Evolutionary conservation across 495 filamentous ascomycete species (phyloP).

Genomic region (Neurospora sp.): DNA sequence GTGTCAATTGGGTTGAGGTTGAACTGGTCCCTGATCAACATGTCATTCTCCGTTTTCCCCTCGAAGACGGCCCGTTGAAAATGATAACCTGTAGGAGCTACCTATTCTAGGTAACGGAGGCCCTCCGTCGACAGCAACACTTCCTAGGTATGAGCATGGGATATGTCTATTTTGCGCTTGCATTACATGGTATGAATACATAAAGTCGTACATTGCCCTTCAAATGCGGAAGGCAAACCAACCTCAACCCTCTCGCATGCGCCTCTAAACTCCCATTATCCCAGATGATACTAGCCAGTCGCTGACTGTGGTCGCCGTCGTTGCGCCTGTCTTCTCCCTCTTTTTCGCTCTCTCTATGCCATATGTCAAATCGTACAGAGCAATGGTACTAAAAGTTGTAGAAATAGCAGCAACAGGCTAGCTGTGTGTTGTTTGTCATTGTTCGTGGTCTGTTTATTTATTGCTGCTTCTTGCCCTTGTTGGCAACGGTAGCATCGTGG

Average conservation of each 20-base stretch:
- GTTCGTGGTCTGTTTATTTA: not conserved
- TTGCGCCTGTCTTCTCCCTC: not conserved
- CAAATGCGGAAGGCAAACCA: not conserved
- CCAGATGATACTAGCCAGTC: not conserved
- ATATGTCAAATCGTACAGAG: not conserved
- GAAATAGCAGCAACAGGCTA: not conserved
- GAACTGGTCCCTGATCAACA: not conserved
- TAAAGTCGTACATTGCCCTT: constrained; percentile 8
- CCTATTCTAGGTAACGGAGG: not conserved
- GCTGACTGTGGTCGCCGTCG: not conserved
- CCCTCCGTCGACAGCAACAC: not conserved
- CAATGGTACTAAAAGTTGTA: not conserved
- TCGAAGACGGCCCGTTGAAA: not conserved
- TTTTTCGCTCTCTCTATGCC: not conserved
- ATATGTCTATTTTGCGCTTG: constrained; percentile 4
- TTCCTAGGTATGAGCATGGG: not conserved
- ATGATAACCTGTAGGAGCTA: not conserved
- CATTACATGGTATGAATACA: constrained; percentile 10
- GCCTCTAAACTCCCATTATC: not conserved
- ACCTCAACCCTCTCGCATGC: not conserved
- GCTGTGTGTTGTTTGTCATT: not conserved
- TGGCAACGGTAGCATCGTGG: constrained; percentile 19
- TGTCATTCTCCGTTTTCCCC: not conserved
- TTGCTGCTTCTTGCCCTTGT: constrained; percentile 15
- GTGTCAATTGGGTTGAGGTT: not conserved